phyloP scores from a whole-genome alignment of 805 yeast species.

The Metschnikowia reukaufii region DNA sequence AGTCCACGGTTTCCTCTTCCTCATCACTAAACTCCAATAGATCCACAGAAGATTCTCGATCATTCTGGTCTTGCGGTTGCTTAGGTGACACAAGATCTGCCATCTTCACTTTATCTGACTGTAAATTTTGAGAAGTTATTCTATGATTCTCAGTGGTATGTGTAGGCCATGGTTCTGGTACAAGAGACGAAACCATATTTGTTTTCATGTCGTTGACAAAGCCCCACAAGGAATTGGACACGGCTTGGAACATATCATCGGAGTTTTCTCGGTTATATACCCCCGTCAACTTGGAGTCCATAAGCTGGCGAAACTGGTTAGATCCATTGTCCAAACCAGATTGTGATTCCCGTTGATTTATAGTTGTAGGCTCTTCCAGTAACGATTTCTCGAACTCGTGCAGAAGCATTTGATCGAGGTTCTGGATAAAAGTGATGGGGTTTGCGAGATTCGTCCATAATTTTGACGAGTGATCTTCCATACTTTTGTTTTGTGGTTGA shows the following conservation, averaged over 20 bases:
- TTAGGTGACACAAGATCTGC: background rate
- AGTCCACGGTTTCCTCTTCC: conserved; percentile 16
- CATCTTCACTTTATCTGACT: too few relatives aligned
- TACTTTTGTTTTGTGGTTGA: background rate
- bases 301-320: conserved; percentile 2
- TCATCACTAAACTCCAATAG: conserved; percentile 11
- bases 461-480: conserved; percentile 10
- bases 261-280: background rate
- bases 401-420: conserved; percentile 65
- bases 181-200: conserved; percentile 15
- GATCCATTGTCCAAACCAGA: background rate
- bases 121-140: background rate
- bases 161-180: background rate
- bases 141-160: background rate
- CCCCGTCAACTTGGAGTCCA: conserved; percentile 4
- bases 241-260: conserved; percentile 43
- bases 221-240: conserved; percentile 43
- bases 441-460: conserved; percentile 39
- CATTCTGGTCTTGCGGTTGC: background rate
- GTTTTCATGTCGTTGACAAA: conserved; percentile 43
- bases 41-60: conserved; percentile 4
- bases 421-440: conserved; percentile 63
- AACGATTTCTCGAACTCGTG: conserved; percentile 52
- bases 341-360: background rate
- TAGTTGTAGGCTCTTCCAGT: conserved; percentile 1